A percentile compares a stretch with the other conserved stretches of the same genome.
Conservation (phyloP, 2,329 filamentous ascomycete species). For the Scedosporium dehoogii region DNA sequence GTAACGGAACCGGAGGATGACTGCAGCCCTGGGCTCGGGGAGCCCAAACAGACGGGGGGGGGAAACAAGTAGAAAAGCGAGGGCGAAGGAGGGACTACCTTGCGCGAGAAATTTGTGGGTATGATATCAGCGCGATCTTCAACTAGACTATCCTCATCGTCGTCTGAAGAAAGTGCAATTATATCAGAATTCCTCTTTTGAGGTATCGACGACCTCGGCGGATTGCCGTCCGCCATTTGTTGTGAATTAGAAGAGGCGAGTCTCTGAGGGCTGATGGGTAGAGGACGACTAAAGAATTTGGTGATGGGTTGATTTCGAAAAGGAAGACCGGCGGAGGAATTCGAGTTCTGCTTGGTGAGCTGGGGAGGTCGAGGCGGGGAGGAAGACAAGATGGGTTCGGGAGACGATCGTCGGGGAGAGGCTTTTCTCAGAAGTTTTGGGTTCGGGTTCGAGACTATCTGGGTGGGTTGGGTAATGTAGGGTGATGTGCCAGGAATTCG, state of each 20-base stretch:
- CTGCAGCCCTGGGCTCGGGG: not conserved
- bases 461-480: constrained; percentile 36
- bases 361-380: constrained; percentile 47
- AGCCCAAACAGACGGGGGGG: not conserved
- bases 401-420: constrained; percentile 8
- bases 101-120: constrained; percentile 41
- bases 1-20: not conserved
- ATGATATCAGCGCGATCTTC: constrained; percentile 51
- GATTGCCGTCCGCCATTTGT: not conserved
- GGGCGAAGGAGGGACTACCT: not conserved
- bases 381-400: constrained; percentile 23
- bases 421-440: constrained; percentile 1
- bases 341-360: constrained; percentile 49
- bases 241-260: not conserved
- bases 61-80: not conserved
- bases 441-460: constrained; percentile 24
- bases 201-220: not conserved
- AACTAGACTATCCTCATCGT: constrained; percentile 38
- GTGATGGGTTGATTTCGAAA: constrained; percentile 66
- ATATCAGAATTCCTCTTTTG: constrained; percentile 11
- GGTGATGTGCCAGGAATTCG: constrained; percentile 36
- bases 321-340: constrained; percentile 21
- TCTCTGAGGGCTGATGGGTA: not conserved
- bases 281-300: constrained; percentile 49
- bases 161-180: constrained; percentile 32